Conservation (phyloP, 306 rosid genomes). For the Prunus dulcis region DNA sequence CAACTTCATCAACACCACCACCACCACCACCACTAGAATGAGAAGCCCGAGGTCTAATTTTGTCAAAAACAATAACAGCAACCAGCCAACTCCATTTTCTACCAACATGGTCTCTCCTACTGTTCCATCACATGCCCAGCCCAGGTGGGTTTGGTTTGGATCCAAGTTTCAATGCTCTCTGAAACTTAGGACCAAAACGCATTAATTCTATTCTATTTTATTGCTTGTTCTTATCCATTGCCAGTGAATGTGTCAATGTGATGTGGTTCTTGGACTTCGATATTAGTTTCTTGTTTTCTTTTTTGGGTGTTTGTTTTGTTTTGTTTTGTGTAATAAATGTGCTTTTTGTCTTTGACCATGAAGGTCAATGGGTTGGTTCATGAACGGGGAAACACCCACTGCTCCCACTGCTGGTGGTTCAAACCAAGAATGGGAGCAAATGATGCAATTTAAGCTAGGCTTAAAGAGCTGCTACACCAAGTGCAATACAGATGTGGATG, state of each 20-base stretch:
- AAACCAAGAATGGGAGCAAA: constrained; percentile 31
- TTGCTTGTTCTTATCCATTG: constrained; percentile 10
- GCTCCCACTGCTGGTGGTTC: constrained; percentile 4
- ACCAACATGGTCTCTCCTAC: background rate
- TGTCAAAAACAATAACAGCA: constrained; percentile 11
- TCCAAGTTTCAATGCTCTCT: background rate
- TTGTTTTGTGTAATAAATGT: constrained; percentile 12
- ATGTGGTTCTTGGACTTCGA: background rate
- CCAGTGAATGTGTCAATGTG: constrained; percentile 1
- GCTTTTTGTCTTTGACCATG: constrained; percentile 14
- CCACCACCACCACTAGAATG: constrained; percentile 4
- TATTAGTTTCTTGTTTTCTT: no score
- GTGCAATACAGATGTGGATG: background rate
- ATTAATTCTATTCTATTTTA: background rate
- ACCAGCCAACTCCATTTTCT: constrained; percentile 9
- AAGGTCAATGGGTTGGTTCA: constrained; percentile 31
- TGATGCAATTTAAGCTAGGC: constrained; percentile 11
- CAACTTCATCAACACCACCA: constrained; percentile 20
- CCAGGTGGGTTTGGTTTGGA: constrained; percentile 20
- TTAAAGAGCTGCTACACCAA: constrained; percentile 3
- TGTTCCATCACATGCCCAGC: constrained; percentile 21
- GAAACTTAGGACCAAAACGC: constrained; percentile 3
- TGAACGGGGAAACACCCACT: constrained; percentile 25
- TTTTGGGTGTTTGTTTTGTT: background rate
- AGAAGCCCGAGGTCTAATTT: constrained; percentile 12